Evolutionary conservation across 495 filamentous ascomycete genomes (phyloP).

Genomic region (Xylona heveae): DNA sequence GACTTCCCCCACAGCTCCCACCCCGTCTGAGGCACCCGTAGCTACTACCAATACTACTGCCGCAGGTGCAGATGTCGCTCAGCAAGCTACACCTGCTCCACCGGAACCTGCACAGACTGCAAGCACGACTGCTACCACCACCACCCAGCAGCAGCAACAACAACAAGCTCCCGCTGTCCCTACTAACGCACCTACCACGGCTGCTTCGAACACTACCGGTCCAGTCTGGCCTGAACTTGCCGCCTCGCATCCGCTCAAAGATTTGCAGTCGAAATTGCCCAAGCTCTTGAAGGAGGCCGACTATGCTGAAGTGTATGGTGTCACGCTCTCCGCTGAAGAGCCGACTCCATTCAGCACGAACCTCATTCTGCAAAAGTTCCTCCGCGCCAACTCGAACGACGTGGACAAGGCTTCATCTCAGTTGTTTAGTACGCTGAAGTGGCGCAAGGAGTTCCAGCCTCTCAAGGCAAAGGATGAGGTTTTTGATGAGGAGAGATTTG

Average conservation of each 20-base stretch:
- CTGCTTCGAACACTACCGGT: no score
- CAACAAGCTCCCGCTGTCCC: no score
- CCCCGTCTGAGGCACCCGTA: no score
- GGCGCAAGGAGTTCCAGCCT: slow-evolving; percentile 42
- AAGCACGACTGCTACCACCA: not conserved
- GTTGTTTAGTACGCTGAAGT: slow-evolving; percentile 54
- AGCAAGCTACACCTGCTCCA: not conserved
- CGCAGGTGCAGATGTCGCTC: not conserved
- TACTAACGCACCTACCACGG: no score
- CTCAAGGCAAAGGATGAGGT: slow-evolving; percentile 20
- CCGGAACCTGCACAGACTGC: not conserved
- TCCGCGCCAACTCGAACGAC: slow-evolving; percentile 68
- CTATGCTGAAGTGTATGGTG: slow-evolving; percentile 62
- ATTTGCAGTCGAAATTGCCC: not conserved
- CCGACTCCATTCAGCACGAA: slow-evolving; percentile 44
- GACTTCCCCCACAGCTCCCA: no score
- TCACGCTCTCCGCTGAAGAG: slow-evolving; percentile 27
- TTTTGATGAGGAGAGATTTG: slow-evolving; percentile 31
- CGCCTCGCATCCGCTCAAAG: not conserved
- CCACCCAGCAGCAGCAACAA: no score
- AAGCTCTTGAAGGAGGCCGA: slow-evolving; percentile 23
- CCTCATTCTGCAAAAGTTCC: slow-evolving; percentile 74
- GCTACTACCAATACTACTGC: no score
- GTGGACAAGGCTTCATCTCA: slow-evolving; percentile 49
- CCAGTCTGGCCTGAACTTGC: slow-evolving; percentile 1